These are phyloP conservation scores for Pichia terricola DNA, from an alignment of 1,139 yeast genomes.

Conservation along the genomic window DNA sequence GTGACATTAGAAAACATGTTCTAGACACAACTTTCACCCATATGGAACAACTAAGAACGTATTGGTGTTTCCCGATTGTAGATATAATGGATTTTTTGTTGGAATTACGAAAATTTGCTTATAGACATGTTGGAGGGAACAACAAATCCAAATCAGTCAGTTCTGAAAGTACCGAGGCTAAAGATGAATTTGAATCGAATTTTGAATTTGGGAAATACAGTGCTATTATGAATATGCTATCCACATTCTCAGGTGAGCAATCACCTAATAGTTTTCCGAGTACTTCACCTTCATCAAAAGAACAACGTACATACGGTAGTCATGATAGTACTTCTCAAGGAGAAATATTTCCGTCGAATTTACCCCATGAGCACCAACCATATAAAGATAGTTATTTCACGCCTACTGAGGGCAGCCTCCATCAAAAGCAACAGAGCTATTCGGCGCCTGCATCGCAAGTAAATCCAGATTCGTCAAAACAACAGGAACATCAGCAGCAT, in stretches of 20 bases:
- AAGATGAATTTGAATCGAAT: not conserved
- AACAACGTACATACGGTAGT: too few relatives aligned
- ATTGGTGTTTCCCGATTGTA: conserved; percentile 6
- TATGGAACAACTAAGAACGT: not conserved
- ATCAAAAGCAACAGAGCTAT: too few relatives aligned
- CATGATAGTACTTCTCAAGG: not conserved
- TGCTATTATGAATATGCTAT: conserved; percentile 1
- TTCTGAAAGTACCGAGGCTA: not conserved
- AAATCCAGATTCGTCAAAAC: not conserved
- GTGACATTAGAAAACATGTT: conserved; percentile 9
- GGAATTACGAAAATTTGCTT: conserved; percentile 9
- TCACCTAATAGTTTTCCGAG: not conserved
- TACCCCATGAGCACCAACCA: too few relatives aligned
- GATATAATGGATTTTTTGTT: conserved; percentile 11
- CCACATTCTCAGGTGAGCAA: conserved; percentile 1
- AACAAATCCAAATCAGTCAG: not conserved
- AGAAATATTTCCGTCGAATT: not conserved
- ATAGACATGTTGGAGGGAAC: not conserved
- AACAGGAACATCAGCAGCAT: not conserved
- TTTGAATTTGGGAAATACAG: conserved; percentile 6
- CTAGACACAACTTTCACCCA: conserved; percentile 7
- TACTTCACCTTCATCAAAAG: not conserved
- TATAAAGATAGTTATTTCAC: too few relatives aligned
- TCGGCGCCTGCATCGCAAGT: too few relatives aligned
- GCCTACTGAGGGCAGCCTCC: too few relatives aligned